phyloP scores from a whole-genome alignment of 2,329 filamentous ascomycete genomes.

The Macrophomina phaseolina region DNA sequence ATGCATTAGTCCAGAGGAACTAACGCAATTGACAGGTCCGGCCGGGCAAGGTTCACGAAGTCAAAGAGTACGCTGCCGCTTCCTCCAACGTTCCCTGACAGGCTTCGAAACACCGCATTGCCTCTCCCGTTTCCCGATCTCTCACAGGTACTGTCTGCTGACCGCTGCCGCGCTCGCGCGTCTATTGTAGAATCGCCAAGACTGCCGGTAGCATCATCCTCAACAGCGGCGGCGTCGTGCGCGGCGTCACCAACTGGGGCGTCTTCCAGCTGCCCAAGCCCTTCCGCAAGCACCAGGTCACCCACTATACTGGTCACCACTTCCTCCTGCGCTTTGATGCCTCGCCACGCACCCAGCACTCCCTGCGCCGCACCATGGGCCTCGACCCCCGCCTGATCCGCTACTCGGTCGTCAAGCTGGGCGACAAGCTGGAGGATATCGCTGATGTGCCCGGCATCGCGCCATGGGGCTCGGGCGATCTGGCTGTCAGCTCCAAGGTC shows the following conservation, averaged over 20 bases:
- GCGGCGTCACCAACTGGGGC: conserved; percentile 95
- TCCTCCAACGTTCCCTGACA: conserved; percentile 28
- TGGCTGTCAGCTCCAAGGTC: background rate
- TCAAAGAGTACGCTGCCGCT: conserved; percentile 80
- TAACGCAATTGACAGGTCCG: conserved; percentile 70
- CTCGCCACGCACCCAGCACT: conserved; percentile 72
- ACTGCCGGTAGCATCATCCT: conserved; percentile 85
- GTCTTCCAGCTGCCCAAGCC: conserved; percentile 84
- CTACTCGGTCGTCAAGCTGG: conserved; percentile 85
- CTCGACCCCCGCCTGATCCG: conserved; percentile 92
- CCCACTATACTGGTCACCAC: conserved; percentile 87
- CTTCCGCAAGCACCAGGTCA: conserved; percentile 78
- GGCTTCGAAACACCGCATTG: conserved; percentile 17
- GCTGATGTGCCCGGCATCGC: conserved; percentile 58
- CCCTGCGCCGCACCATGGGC: conserved; percentile 75
- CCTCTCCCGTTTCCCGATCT: background rate
- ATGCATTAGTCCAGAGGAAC: background rate
- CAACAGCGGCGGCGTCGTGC: conserved; percentile 82
- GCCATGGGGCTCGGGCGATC: conserved; percentile 23
- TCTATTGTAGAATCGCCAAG: conserved; percentile 75
- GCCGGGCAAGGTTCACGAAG: conserved; percentile 85
- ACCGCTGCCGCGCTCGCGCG: background rate
- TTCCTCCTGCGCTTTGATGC: conserved; percentile 97
- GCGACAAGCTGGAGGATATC: conserved; percentile 67
- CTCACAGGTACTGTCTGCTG: background rate